Percentiles rank a stretch among this genome's conserved stretches.
phyloP scores from a whole-genome alignment of 768 basidiomycete species.

The Antrodiella citrinella region DNA sequence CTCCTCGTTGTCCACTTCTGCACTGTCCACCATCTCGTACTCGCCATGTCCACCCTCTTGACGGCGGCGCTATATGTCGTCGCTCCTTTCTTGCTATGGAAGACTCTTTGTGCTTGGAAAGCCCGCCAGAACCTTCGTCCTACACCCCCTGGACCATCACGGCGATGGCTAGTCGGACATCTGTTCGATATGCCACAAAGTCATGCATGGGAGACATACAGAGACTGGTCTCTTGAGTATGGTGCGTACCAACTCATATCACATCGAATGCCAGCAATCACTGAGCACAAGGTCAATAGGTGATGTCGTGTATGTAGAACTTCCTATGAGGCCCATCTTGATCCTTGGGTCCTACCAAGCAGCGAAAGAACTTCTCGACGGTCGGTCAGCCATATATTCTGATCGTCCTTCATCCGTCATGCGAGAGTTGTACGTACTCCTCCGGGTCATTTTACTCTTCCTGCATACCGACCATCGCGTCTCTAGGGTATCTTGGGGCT shows the following conservation, averaged over 20 bases:
- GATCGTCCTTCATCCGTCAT: neutral
- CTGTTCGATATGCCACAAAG: slow-evolving; percentile 13
- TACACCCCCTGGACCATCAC: slow-evolving; percentile 19
- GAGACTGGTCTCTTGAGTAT: slow-evolving; percentile 8
- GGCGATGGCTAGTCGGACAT: slow-evolving; percentile 17
- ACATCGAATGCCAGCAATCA: neutral
- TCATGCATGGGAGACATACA: slow-evolving; percentile 12
- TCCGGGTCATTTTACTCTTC: neutral
- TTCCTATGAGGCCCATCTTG: neutral
- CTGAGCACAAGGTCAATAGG: neutral
- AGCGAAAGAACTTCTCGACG: neutral
- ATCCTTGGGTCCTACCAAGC: neutral
- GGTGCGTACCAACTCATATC: slow-evolving; percentile 4
- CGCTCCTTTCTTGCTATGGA: no score
- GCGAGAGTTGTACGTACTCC: neutral
- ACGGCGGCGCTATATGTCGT: no score
- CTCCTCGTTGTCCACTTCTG: no score
- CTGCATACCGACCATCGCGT: neutral
- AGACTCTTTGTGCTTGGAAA: no score
- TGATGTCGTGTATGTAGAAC: neutral
- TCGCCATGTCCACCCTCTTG: no score
- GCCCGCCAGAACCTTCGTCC: no score
- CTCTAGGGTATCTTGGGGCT: neutral
- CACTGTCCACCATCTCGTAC: no score
- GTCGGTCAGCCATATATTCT: neutral